These are phyloP conservation scores for Penicillium turbatum DNA, from an alignment of 495 filamentous ascomycete genomes.

Conservation along the genomic window DNA sequence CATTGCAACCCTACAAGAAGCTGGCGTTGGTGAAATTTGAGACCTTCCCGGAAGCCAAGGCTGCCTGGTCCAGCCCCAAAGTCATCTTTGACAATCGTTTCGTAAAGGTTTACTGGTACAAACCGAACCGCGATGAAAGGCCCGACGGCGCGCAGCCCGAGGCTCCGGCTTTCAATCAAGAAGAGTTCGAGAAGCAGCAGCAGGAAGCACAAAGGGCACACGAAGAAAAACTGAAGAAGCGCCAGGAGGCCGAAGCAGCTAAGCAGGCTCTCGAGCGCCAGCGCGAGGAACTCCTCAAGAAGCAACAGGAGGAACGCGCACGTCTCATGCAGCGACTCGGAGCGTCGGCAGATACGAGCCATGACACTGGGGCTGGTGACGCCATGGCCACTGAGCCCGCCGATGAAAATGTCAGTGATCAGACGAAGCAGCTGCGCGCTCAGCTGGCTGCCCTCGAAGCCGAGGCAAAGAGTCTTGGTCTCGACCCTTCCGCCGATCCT, in stretches of 20 bases:
- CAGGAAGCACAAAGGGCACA: constrained; percentile 72
- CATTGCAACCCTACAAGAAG: constrained; percentile 70
- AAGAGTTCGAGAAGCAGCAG: constrained; percentile 72
- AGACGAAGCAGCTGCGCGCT: constrained; percentile 66
- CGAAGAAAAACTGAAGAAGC: constrained; percentile 71
- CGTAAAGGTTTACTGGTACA: constrained; percentile 96
- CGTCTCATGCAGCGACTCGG: constrained; percentile 61
- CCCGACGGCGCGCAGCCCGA: constrained; percentile 27
- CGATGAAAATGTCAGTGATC: constrained; percentile 48
- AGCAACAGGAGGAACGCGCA: constrained; percentile 70
- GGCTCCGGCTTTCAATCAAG: constrained; percentile 59
- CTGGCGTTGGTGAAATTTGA: constrained; percentile 80
- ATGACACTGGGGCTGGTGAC: constrained; percentile 18
- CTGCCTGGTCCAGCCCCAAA: constrained; percentile 86
- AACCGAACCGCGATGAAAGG: constrained; percentile 49
- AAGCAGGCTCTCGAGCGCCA: constrained; percentile 70
- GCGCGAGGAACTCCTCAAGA: constrained; percentile 68
- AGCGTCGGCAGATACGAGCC: constrained; percentile 35
- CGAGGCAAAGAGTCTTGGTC: constrained; percentile 75
- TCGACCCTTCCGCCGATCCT: constrained; percentile 54
- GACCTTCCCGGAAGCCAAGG: constrained; percentile 65
- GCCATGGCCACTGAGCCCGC: constrained; percentile 21
- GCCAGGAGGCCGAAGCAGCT: constrained; percentile 67
- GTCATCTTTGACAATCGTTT: constrained; percentile 97
- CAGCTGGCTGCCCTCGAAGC: constrained; percentile 80